phyloP scores from a whole-genome alignment of 1,139 yeast species.

The Suhomyces bolitotheri region DNA sequence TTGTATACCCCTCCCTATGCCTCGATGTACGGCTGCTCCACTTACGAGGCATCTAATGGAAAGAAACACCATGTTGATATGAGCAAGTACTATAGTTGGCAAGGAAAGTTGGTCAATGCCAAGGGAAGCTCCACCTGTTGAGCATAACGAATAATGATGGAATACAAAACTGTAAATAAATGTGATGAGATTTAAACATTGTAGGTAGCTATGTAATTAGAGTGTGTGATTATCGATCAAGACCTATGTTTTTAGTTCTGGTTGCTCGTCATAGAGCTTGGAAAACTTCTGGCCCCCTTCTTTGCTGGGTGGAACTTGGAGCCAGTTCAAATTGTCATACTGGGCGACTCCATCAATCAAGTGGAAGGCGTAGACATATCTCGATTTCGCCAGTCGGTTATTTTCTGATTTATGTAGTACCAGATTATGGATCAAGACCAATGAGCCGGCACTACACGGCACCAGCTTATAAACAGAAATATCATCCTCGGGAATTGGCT shows the following conservation, averaged over 20 bases:
- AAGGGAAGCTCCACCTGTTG: constrained; percentile 35
- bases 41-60: constrained; percentile 57
- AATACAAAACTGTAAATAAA: no score
- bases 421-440: constrained; percentile 67
- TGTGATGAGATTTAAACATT: no score
- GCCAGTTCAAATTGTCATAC: constrained; percentile 71
- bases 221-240: no score
- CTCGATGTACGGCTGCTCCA: constrained; percentile 62
- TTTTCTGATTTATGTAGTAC: constrained; percentile 72
- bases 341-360: constrained; percentile 63
- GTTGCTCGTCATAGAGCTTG: constrained; percentile 36
- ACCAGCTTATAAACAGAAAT: constrained; percentile 48
- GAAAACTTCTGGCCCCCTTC: constrained; percentile 65
- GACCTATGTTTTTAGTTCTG: no score
- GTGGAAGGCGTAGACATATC: constrained; percentile 81
- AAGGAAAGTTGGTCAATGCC: constrained; percentile 46
- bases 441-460: constrained; percentile 70
- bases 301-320: constrained; percentile 64
- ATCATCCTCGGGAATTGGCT: constrained; percentile 23
- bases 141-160: background rate
- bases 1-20: constrained; percentile 82
- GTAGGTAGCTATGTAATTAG: no score
- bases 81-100: constrained; percentile 64
- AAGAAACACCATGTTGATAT: constrained; percentile 57
- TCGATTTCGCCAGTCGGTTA: constrained; percentile 54